phyloP scores from a whole-genome alignment of 106 monocot species.

The Allium sativum region DNA sequence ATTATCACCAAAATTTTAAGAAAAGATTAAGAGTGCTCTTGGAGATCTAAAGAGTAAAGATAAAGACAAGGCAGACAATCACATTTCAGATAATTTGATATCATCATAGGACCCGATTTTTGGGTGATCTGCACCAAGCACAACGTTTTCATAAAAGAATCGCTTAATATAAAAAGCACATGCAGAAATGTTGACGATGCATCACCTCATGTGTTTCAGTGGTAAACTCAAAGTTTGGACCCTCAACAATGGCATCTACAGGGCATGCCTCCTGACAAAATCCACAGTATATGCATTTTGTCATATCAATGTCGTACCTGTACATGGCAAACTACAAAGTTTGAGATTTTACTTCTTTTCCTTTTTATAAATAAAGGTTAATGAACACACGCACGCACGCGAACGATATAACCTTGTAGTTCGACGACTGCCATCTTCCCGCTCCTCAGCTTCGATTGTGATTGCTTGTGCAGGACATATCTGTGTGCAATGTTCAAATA shows the following conservation, averaged over 20 bases:
- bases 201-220: conserved; percentile 98
- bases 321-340: background rate
- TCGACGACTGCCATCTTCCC: conserved; percentile 93
- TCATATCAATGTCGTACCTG: conserved; percentile 98
- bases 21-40: no score
- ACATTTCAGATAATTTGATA: background rate
- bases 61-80: background rate
- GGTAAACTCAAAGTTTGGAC: conserved; percentile 94
- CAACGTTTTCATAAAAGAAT: no score
- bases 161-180: no score
- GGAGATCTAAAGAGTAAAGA: background rate
- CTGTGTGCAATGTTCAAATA: conserved; percentile 13
- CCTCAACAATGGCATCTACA: conserved; percentile 94
- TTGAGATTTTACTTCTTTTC: no score
- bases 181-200: no score
- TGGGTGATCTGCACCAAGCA: no score
- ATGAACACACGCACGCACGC: background rate
- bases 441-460: conserved; percentile 94
- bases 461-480: conserved; percentile 97
- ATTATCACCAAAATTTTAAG: no score
- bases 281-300: conserved; percentile 95
- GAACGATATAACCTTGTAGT: conserved; percentile 54
- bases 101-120: no score
- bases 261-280: conserved; percentile 99
- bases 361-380: background rate